Evolutionary conservation across 2,329 filamentous ascomycete genomes (phyloP).

Genomic region (Microdochium nivale): DNA sequence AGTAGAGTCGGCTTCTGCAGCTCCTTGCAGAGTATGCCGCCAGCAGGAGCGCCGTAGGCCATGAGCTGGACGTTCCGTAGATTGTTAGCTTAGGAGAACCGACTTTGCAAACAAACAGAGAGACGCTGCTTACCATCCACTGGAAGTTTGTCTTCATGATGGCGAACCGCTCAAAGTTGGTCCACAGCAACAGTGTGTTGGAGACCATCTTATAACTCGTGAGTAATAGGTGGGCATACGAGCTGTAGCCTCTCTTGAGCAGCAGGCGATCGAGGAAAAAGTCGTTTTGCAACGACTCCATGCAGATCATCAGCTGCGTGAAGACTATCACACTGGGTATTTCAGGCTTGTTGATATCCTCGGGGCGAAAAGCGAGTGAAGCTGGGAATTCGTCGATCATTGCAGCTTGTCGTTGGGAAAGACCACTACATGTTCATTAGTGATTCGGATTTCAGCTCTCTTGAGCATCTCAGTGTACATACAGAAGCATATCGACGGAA

Average conservation of each 20-base stretch:
- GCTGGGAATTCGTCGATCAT: constrained; percentile 25
- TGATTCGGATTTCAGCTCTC: background rate
- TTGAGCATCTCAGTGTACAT: constrained; percentile 12
- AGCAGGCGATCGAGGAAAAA: constrained; percentile 51
- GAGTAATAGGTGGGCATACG: constrained; percentile 29
- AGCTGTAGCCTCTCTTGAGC: constrained; percentile 29
- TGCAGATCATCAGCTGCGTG: constrained; percentile 33
- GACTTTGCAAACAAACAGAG: background rate
- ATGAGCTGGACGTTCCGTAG: constrained; percentile 7
- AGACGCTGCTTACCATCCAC: constrained; percentile 28
- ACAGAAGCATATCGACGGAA: constrained; percentile 24
- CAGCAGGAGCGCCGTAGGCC: constrained; percentile 11
- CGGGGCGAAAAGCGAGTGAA: constrained; percentile 27
- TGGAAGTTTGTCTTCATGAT: constrained; percentile 35
- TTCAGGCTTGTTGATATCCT: constrained; percentile 25
- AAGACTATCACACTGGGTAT: constrained; percentile 25
- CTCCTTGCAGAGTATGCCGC: constrained; percentile 11
- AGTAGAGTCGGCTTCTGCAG: constrained; percentile 7
- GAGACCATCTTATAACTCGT: constrained; percentile 39
- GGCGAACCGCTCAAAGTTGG: constrained; percentile 35
- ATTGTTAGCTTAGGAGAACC: background rate
- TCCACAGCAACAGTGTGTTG: constrained; percentile 37
- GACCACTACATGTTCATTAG: constrained; percentile 14
- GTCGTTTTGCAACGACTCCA: constrained; percentile 45
- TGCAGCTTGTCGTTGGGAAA: constrained; percentile 23